phyloP scores from a whole-genome alignment of 78 protist genomes.

The Emiliania huxleyi region DNA sequence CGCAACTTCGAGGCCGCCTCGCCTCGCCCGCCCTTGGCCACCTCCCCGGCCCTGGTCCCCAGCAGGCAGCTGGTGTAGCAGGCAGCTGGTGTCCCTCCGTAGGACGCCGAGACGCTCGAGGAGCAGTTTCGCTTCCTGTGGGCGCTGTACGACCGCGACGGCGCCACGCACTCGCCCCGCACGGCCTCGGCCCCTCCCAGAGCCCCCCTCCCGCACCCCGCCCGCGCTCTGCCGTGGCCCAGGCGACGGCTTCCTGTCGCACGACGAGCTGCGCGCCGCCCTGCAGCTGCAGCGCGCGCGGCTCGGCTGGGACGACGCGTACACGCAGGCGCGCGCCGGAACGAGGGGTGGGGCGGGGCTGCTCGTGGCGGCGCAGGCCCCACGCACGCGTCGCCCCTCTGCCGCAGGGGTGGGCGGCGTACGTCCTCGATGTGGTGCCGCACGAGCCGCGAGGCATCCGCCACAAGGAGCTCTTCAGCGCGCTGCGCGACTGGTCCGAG shows the following conservation, averaged over 20 bases:
- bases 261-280: background rate
- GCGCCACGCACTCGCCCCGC: too few relatives aligned
- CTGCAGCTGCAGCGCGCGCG: background rate
- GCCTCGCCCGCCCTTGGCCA: too few relatives aligned
- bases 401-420: background rate
- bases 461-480: background rate
- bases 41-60: too few relatives aligned
- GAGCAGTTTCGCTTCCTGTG: background rate
- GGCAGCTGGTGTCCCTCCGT: too few relatives aligned
- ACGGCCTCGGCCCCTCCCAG: too few relatives aligned
- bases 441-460: background rate
- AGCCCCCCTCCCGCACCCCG: too few relatives aligned
- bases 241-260: background rate
- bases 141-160: background rate
- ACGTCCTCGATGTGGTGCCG: background rate
- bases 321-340: too few relatives aligned
- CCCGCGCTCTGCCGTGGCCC: too few relatives aligned
- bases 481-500: background rate
- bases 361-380: too few relatives aligned
- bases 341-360: too few relatives aligned
- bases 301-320: slow-evolving; percentile 5
- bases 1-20: background rate
- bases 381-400: too few relatives aligned
- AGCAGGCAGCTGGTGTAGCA: too few relatives aligned
- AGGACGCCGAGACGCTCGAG: background rate